Evolutionary conservation across 225 moss, liverwort and hornwort species (phyloP).

Genomic region (Sphagnum contortum): DNA sequence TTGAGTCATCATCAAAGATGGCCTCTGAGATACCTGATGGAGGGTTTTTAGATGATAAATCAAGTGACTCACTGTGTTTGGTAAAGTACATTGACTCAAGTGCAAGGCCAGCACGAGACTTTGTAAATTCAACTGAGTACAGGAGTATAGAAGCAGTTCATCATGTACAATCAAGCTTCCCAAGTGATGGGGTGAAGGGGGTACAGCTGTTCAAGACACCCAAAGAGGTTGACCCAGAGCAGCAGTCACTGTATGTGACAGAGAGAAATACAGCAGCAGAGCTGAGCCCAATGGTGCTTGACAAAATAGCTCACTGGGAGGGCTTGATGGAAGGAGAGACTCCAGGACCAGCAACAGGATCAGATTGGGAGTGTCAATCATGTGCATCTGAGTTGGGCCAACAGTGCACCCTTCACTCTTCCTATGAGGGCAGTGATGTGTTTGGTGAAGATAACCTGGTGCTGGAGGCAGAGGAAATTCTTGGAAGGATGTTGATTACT

Average conservation of each 20-base stretch:
- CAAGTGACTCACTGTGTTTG: conserved; percentile 9
- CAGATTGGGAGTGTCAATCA: conserved; percentile 57
- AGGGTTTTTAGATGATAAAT: conserved; percentile 18
- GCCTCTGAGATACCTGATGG: conserved; percentile 25
- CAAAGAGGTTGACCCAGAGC: neutral
- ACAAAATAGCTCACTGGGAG: conserved; percentile 52
- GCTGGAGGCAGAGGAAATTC: conserved; percentile 42
- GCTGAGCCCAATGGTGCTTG: conserved; percentile 32
- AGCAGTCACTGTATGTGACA: conserved; percentile 1
- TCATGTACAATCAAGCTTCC: conserved; percentile 36
- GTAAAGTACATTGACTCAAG: conserved; percentile 19
- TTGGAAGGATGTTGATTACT: conserved; percentile 45
- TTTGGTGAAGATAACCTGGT: conserved; percentile 41
- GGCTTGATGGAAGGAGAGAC: conserved; percentile 45
- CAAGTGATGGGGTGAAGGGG: conserved; percentile 24
- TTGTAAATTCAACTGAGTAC: conserved; percentile 3
- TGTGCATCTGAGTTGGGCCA: conserved; percentile 29
- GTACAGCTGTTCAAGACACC: conserved; percentile 13
- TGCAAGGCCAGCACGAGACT: conserved; percentile 9
- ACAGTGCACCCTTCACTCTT: conserved; percentile 15
- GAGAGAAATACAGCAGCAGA: conserved; percentile 22
- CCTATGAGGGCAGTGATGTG: conserved; percentile 22
- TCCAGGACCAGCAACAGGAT: conserved; percentile 41
- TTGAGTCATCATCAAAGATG: conserved; percentile 14
- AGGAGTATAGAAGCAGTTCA: conserved; percentile 13